Evolutionary conservation across 2,329 filamentous ascomycete genomes (phyloP).

Genomic region (Penicillium crustosum): DNA sequence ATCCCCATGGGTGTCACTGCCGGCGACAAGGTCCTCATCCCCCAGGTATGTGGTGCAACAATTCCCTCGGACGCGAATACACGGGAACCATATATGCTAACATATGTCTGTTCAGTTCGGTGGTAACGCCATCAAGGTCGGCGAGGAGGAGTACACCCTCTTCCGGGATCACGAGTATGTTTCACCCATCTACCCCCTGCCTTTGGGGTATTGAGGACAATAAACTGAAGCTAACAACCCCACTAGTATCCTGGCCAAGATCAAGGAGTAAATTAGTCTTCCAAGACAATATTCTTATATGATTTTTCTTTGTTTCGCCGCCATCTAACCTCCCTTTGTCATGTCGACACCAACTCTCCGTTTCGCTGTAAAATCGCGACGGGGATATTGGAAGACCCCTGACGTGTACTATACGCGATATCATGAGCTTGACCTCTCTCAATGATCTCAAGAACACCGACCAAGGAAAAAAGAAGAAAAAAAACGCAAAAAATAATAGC

Average conservation of each 20-base stretch:
- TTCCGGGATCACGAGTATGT: conserved; percentile 98
- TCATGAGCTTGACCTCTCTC: conserved; percentile 29
- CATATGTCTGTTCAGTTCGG: conserved; percentile 64
- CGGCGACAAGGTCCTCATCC: conserved; percentile 93
- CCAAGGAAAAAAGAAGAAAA: conserved; percentile 18
- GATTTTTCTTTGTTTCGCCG: conserved; percentile 20
- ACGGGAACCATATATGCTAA: conserved; percentile 19
- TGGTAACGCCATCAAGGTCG: conserved; percentile 93
- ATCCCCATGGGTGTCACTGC: conserved; percentile 76
- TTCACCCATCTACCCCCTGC: background rate
- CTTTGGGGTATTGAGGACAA: background rate
- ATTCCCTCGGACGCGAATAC: background rate
- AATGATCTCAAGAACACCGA: conserved; percentile 25
- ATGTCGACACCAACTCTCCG: conserved; percentile 4
- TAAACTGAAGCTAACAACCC: background rate
- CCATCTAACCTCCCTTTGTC: conserved; percentile 12
- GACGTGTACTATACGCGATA: conserved; percentile 39
- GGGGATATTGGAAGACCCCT: conserved; percentile 10
- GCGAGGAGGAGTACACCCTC: conserved; percentile 91
- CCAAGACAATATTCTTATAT: conserved; percentile 11
- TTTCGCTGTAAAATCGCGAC: conserved; percentile 20
- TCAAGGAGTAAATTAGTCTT: conserved; percentile 75
- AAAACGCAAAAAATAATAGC: conserved; percentile 12
- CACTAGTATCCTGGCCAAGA: conserved; percentile 90
- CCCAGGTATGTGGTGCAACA: conserved; percentile 65